These are phyloP conservation scores for Strigomonas culicis DNA, from an alignment of 208 protist genomes.

Conservation along the genomic window DNA sequence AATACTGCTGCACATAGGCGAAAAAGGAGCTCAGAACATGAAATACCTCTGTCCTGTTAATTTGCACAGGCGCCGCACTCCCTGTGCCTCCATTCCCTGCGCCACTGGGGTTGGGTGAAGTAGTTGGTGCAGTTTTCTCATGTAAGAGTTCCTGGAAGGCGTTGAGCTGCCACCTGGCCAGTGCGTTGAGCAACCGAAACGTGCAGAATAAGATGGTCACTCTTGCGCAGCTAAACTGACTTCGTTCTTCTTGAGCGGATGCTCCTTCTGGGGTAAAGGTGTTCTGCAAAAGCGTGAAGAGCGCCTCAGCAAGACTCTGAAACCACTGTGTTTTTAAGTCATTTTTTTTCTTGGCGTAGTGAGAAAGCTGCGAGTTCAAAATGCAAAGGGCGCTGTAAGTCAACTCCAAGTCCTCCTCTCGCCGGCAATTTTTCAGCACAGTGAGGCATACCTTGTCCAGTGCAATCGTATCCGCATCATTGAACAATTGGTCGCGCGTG, in stretches of 20 bases:
- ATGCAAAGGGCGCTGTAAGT: conserved; percentile 58
- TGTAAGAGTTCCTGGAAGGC: conserved; percentile 65
- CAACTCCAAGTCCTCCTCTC: conserved; percentile 51
- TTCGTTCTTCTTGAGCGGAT: conserved; percentile 21
- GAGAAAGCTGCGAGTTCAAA: conserved; percentile 35
- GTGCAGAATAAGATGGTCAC: conserved; percentile 62
- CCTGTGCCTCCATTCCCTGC: too few relatives aligned
- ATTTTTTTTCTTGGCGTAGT: conserved; percentile 44
- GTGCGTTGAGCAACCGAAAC: conserved; percentile 65
- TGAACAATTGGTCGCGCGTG: conserved; percentile 60
- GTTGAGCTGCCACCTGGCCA: conserved; percentile 72
- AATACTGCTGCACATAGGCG: conserved; percentile 52
- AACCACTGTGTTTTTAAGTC: conserved; percentile 50
- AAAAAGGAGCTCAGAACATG: conserved; percentile 72
- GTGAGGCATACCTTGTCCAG: conserved; percentile 65
- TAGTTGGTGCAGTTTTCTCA: conserved; percentile 22
- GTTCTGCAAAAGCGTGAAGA: conserved; percentile 76
- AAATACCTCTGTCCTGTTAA: conserved; percentile 74
- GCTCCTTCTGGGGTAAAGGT: conserved; percentile 51
- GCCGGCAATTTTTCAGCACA: conserved; percentile 37
- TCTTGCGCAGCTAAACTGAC: conserved; percentile 30
- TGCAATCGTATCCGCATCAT: conserved; percentile 49
- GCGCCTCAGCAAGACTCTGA: conserved; percentile 35
- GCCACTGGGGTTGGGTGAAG: too few relatives aligned
- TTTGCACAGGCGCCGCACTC: conserved; percentile 15